Evolutionary conservation across 75 land plant species (phyloP).

Genomic region (Azolla pinnata): DNA sequence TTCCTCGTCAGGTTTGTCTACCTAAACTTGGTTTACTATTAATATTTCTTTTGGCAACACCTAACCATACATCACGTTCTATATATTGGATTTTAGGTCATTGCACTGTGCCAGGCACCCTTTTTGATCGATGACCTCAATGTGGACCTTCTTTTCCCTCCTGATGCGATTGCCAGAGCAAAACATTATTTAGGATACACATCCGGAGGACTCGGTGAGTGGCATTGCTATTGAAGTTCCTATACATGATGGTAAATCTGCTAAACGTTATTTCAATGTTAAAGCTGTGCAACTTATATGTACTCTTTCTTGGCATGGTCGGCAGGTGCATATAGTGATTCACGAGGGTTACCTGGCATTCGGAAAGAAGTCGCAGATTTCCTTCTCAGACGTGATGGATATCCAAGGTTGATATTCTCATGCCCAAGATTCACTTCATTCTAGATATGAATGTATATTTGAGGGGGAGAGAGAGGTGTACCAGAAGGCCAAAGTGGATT

Average conservation of each 20-base stretch:
- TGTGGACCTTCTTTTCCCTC: constrained; percentile 80
- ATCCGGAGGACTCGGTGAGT: constrained; percentile 87
- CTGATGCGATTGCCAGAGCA: constrained; percentile 93
- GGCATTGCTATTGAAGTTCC: too few species aligned
- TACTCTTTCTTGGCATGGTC: neutral
- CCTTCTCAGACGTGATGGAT: constrained; percentile 90
- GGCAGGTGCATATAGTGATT: constrained; percentile 99
- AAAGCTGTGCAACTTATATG: neutral
- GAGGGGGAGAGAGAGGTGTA: too few species aligned
- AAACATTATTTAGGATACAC: constrained; percentile 84
- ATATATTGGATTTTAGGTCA: constrained; percentile 43
- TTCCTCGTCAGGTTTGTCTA: constrained; percentile 99
- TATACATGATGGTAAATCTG: too few species aligned
- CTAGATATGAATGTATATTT: too few species aligned
- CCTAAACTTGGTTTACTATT: too few species aligned
- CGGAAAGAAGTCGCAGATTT: constrained; percentile 93
- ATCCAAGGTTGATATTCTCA: constrained; percentile 98
- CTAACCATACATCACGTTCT: neutral
- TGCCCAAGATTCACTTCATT: neutral
- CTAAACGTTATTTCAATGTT: too few species aligned
- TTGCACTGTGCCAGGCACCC: constrained; percentile 98
- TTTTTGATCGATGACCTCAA: constrained; percentile 94
- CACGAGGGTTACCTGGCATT: constrained; percentile 87
- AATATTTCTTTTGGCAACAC: neutral
- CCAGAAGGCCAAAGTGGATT: constrained; percentile 85